Evolutionary conservation across 1,284 basidiomycete species (phyloP).

Genomic region (Cerrena zonata): DNA sequence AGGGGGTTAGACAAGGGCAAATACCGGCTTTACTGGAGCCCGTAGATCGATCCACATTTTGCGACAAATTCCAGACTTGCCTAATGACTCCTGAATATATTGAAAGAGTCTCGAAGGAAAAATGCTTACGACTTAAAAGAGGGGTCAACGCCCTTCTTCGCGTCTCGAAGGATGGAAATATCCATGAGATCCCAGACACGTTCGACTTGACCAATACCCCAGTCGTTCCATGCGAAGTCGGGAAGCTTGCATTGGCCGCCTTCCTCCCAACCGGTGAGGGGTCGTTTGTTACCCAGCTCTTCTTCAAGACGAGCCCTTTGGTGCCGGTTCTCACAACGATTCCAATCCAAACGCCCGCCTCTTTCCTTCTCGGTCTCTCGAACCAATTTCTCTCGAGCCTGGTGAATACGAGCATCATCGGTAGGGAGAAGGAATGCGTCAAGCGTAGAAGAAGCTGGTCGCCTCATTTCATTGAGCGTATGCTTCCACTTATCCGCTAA

Average conservation of each 20-base stretch:
- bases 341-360: constrained; percentile 81
- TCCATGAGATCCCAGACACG: constrained; percentile 93
- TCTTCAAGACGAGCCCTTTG: constrained; percentile 84
- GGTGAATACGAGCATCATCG: constrained; percentile 87
- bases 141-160: constrained; percentile 76
- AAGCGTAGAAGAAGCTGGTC: constrained; percentile 83
- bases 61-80: constrained; percentile 93
- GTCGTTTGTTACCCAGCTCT: constrained; percentile 74
- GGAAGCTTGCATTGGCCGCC: constrained; percentile 83
- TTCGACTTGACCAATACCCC: constrained; percentile 86
- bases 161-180: constrained; percentile 79
- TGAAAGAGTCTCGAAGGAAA: constrained; percentile 7
- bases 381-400: constrained; percentile 78
- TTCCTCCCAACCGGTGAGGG: constrained; percentile 91
- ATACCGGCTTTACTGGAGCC: constrained; percentile 79
- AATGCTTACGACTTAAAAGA: constrained; percentile 74
- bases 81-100: constrained; percentile 33
- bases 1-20: constrained; percentile 87
- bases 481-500: constrained; percentile 72
- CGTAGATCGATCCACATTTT: constrained; percentile 89
- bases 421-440: constrained; percentile 88
- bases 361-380: constrained; percentile 57
- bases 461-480: constrained; percentile 61
- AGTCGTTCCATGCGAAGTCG: constrained; percentile 92
- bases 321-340: constrained; percentile 87